phyloP scores from a whole-genome alignment of 129 eudicot species.

The Saussurea involucrata region DNA sequence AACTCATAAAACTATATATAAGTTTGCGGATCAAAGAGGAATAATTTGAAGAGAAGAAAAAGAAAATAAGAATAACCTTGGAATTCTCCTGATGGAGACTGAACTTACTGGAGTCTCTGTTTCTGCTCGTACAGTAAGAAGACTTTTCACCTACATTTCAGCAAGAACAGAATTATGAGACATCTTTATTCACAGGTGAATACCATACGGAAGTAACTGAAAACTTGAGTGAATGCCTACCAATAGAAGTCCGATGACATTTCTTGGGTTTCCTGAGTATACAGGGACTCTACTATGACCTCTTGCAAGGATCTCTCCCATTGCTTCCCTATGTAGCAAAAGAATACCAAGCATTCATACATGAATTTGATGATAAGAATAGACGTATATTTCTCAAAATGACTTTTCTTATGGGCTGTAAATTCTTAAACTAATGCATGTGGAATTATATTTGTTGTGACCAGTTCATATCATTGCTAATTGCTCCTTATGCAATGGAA shows the following conservation, averaged over 20 bases:
- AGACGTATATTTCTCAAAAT: too few relatives aligned
- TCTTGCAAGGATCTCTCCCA: constrained; percentile 93
- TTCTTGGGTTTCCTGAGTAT: constrained; percentile 86
- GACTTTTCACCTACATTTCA: constrained; percentile 75
- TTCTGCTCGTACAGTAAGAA: constrained; percentile 93
- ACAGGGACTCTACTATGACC: constrained; percentile 99
- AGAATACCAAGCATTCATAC: too few relatives aligned
- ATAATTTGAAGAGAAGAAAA: background rate
- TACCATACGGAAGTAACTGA: background rate
- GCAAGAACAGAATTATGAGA: background rate
- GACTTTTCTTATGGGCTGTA: too few relatives aligned
- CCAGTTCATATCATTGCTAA: background rate
- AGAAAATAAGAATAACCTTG: constrained; percentile 43
- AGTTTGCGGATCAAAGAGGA: background rate
- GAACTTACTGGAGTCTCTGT: constrained; percentile 99
- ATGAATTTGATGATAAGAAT: too few relatives aligned
- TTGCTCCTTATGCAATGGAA: background rate
- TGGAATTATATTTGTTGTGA: too few relatives aligned
- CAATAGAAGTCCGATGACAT: constrained; percentile 85
- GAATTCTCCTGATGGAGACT: constrained; percentile 95
- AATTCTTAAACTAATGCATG: too few relatives aligned
- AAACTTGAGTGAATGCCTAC: constrained; percentile 35
- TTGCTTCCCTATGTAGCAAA: constrained; percentile 61
- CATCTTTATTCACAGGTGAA: background rate
- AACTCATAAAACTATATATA: background rate